Conservation (phyloP, 306 rosid species). For the Arachis hypogaea region DNA sequence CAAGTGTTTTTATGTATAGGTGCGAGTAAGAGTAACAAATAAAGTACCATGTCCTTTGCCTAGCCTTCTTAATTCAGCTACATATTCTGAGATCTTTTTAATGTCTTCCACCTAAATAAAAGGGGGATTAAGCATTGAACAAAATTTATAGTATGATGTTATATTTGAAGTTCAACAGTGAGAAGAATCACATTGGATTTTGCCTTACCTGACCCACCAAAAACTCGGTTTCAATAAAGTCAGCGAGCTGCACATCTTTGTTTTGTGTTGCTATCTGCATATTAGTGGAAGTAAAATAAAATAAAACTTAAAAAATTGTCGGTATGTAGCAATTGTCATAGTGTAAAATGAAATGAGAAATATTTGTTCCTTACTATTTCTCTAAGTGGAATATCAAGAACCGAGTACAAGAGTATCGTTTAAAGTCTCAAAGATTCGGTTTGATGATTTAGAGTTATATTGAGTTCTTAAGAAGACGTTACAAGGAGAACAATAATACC, state of each 20-base stretch:
- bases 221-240: conserved; percentile 44
- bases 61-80: conserved; percentile 50
- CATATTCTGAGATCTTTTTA: conserved; percentile 47
- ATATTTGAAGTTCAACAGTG: not conserved
- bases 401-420: too few relatives aligned
- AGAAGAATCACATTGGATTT: not conserved
- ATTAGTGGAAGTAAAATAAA: not conserved
- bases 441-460: too few relatives aligned
- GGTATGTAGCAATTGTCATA: not conserved
- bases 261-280: conserved; percentile 44
- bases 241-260: conserved; percentile 47
- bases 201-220: conserved; percentile 43
- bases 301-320: not conserved
- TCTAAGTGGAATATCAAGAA: too few relatives aligned
- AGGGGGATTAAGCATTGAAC: not conserved
- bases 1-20: not conserved
- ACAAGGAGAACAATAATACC: too few relatives aligned
- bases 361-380: not conserved
- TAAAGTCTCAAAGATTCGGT: too few relatives aligned
- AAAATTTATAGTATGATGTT: not conserved
- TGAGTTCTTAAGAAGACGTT: too few relatives aligned
- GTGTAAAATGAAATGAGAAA: not conserved
- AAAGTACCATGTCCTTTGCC: conserved; percentile 51
- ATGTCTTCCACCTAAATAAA: conserved; percentile 45
- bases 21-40: not conserved